Percentiles rank a stretch among this genome's conserved stretches.
Evolutionary conservation across 495 filamentous ascomycete species (phyloP).

Genomic region (Lepidopterella palustris): DNA sequence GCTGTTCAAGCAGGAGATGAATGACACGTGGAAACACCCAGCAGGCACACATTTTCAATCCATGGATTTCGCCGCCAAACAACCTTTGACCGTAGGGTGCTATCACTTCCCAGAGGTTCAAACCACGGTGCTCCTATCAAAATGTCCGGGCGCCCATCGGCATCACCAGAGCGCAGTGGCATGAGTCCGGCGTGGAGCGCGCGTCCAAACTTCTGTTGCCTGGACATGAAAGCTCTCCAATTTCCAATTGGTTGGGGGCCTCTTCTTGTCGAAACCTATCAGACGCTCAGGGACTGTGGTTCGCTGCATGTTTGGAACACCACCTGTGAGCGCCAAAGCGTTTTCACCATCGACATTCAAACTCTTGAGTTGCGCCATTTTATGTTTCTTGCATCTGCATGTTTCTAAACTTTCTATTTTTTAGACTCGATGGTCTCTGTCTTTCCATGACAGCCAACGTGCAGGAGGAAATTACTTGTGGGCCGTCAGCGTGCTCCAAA

Average conservation of each 20-base stretch:
- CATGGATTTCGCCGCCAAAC: neutral
- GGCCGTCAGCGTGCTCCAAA: neutral
- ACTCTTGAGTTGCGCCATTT: neutral
- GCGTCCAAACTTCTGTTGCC: neutral
- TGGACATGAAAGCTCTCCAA: neutral
- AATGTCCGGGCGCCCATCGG: too few species aligned
- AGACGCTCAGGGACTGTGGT: neutral
- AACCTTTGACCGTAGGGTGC: neutral
- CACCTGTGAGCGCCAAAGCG: neutral
- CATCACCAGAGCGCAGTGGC: neutral
- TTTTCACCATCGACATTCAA: neutral
- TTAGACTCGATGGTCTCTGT: neutral
- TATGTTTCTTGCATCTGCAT: neutral
- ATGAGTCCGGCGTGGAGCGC: neutral
- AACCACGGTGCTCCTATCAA: too few species aligned
- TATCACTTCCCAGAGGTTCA: neutral
- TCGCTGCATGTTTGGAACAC: neutral
- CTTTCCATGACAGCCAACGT: neutral
- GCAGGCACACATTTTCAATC: neutral
- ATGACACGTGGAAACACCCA: constrained; percentile 1
- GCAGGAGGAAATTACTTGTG: constrained; percentile 2
- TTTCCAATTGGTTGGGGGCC: neutral
- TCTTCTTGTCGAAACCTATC: neutral
- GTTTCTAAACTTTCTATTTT: neutral
- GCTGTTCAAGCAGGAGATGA: neutral